These are phyloP conservation scores for Cladosporium sp. DNA, from an alignment of 2,329 filamentous ascomycete genomes.

Conservation along the genomic window DNA sequence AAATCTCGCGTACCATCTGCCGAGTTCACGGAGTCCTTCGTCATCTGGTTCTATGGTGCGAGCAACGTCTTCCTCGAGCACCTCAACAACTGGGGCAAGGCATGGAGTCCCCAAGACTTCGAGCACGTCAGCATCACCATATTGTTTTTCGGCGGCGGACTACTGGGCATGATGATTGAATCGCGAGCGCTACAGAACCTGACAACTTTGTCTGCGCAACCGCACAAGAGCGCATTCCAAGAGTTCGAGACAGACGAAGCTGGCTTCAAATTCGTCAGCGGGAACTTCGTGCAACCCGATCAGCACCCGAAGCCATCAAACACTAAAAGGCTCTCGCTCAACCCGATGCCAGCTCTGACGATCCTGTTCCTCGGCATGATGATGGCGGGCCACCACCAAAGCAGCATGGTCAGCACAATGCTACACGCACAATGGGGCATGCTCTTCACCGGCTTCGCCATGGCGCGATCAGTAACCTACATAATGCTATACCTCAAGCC, in stretches of 20 bases:
- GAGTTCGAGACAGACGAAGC: conserved; percentile 18
- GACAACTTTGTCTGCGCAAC: conserved; percentile 55
- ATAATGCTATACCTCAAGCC: conserved; percentile 76
- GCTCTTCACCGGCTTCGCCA: conserved; percentile 75
- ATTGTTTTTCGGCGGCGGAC: conserved; percentile 87
- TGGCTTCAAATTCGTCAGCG: conserved; percentile 9
- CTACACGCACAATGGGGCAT: conserved; percentile 93
- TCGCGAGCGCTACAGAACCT: conserved; percentile 61
- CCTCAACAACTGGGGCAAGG: conserved; percentile 67
- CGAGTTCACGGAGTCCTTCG: conserved; percentile 84
- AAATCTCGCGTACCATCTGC: conserved; percentile 66
- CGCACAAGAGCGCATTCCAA: conserved; percentile 36
- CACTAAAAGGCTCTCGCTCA: conserved; percentile 74
- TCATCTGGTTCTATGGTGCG: conserved; percentile 86
- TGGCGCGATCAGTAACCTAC: conserved; percentile 78
- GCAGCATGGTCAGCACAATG: conserved; percentile 82
- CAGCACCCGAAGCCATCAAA: conserved; percentile 56
- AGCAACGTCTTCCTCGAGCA: conserved; percentile 95
- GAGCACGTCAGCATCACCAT: conserved; percentile 92
- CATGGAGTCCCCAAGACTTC: conserved; percentile 76
- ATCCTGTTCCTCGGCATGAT: conserved; percentile 86
- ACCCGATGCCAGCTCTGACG: conserved; percentile 83
- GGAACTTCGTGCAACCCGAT: conserved; percentile 24
- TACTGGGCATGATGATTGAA: conserved; percentile 53
- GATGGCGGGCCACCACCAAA: conserved; percentile 92